Evolutionary conservation across 805 yeast genomes (phyloP).

Genomic region (Candida parachauliodes): DNA sequence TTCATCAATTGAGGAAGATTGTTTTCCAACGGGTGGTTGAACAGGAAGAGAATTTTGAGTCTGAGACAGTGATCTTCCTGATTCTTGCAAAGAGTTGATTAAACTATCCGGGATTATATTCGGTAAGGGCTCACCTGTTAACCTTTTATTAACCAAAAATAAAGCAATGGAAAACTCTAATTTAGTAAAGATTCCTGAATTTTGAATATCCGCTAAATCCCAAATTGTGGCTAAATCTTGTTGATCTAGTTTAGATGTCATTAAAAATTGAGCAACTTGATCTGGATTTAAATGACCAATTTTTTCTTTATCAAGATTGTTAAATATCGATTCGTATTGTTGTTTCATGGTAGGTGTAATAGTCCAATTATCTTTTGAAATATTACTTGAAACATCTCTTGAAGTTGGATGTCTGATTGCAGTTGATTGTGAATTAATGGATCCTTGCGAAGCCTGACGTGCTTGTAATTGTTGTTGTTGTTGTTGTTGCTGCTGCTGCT

Average conservation of each 20-base stretch:
- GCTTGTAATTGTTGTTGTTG: slow-evolving; percentile 18
- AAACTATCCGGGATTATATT: slow-evolving; percentile 69
- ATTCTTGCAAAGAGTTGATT: slow-evolving; percentile 26
- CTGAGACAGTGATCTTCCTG: neutral
- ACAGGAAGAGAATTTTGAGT: neutral
- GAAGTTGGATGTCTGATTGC: slow-evolving; percentile 26
- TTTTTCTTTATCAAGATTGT: slow-evolving; percentile 64
- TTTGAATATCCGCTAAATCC: slow-evolving; percentile 91
- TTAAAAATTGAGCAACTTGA: slow-evolving; percentile 83
- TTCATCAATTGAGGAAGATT: slow-evolving; percentile 60
- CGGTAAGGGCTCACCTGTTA: slow-evolving; percentile 78
- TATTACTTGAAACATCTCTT: slow-evolving; percentile 13
- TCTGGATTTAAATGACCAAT: slow-evolving; percentile 66
- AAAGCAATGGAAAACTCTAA: slow-evolving; percentile 90
- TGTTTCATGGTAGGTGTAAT: slow-evolving; percentile 65
- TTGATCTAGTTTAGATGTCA: slow-evolving; percentile 83
- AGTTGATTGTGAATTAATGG: slow-evolving; percentile 33
- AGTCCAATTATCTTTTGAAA: slow-evolving; percentile 52
- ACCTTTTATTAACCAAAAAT: slow-evolving; percentile 82
- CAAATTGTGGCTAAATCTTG: slow-evolving; percentile 84
- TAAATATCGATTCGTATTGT: slow-evolving; percentile 78
- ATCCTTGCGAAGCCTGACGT: slow-evolving; percentile 29
- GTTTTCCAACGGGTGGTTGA: slow-evolving; percentile 21
- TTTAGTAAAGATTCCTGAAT: slow-evolving; percentile 75
- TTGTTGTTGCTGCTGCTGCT: slow-evolving; percentile 6